These are phyloP conservation scores for Peronosclerospora sorghi DNA, from an alignment of 352 stramenopile species.

Conservation along the genomic window DNA sequence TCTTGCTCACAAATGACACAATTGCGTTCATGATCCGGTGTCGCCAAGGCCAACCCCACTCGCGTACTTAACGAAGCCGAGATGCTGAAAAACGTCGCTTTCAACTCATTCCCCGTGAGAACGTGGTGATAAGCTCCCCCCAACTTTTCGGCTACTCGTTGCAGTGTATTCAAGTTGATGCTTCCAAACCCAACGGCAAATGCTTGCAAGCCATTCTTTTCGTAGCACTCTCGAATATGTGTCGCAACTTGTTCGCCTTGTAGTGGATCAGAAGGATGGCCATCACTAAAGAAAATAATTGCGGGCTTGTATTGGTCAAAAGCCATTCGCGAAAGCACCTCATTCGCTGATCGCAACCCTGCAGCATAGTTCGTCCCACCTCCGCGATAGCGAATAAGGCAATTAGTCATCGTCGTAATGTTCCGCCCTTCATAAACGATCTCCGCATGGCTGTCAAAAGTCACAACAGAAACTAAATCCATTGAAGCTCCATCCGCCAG, in stretches of 20 bases:
- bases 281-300: conserved; percentile 75
- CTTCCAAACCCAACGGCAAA: conserved; percentile 64
- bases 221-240: conserved; percentile 45
- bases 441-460: conserved; percentile 30
- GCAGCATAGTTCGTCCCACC: conserved; percentile 41
- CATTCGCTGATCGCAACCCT: conserved; percentile 41
- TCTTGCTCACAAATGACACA: conserved; percentile 56
- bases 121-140: conserved; percentile 54
- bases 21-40: conserved; percentile 44
- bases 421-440: conserved; percentile 44
- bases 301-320: conserved; percentile 53
- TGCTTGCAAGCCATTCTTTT: conserved; percentile 42
- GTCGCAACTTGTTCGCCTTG: conserved; percentile 39
- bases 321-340: conserved; percentile 56
- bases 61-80: conserved; percentile 55
- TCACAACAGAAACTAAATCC: conserved; percentile 72
- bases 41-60: conserved; percentile 42
- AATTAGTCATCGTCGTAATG: conserved; percentile 32
- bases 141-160: conserved; percentile 41
- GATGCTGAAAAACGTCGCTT: conserved; percentile 66
- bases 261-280: conserved; percentile 31
- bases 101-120: conserved; percentile 53
- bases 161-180: conserved; percentile 49
- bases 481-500: conserved; percentile 32
- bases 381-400: conserved; percentile 22